A percentile compares a stretch with the other conserved stretches of the same genome.
Evolutionary conservation across 805 yeast species (phyloP).

Genomic region (Suhomyces kilbournensis): DNA sequence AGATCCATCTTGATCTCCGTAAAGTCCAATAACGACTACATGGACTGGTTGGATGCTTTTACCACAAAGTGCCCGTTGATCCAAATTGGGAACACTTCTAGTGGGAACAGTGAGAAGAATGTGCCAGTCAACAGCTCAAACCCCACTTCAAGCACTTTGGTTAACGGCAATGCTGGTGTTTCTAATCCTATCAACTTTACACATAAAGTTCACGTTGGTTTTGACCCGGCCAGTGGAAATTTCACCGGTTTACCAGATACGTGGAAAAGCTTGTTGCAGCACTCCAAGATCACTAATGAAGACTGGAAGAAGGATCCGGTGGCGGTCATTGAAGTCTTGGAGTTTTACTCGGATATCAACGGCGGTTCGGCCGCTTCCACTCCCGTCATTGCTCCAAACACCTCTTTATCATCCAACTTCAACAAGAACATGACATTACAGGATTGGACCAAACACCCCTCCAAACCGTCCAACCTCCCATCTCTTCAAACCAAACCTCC

Average conservation of each 20-base stretch:
- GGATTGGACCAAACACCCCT: constrained; percentile 43
- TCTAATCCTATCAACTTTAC: constrained; percentile 93
- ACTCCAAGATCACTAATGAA: constrained; percentile 58
- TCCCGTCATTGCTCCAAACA: constrained; percentile 25
- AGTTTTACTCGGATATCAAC: constrained; percentile 49
- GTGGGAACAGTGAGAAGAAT: neutral
- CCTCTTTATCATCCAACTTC: constrained; percentile 14
- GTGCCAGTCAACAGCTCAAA: neutral
- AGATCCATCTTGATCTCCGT: constrained; percentile 73
- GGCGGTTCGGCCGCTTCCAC: constrained; percentile 35
- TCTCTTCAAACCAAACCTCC: neutral
- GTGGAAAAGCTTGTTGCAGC: constrained; percentile 54
- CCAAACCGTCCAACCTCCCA: constrained; percentile 7
- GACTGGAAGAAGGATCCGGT: constrained; percentile 64
- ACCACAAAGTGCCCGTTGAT: constrained; percentile 71
- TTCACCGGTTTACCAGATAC: constrained; percentile 57
- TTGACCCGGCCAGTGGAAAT: constrained; percentile 70
- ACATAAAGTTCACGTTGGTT: constrained; percentile 87
- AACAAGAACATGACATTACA: constrained; percentile 25
- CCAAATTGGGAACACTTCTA: constrained; percentile 25
- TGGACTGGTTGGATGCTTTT: constrained; percentile 89
- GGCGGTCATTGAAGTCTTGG: constrained; percentile 60
- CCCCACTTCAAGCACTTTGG: constrained; percentile 4
- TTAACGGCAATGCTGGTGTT: constrained; percentile 47
- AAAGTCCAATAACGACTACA: constrained; percentile 73